Base-by-base conservation (phyloP, 768 basidiomycete species). In the Podaxis sp. region DNA sequence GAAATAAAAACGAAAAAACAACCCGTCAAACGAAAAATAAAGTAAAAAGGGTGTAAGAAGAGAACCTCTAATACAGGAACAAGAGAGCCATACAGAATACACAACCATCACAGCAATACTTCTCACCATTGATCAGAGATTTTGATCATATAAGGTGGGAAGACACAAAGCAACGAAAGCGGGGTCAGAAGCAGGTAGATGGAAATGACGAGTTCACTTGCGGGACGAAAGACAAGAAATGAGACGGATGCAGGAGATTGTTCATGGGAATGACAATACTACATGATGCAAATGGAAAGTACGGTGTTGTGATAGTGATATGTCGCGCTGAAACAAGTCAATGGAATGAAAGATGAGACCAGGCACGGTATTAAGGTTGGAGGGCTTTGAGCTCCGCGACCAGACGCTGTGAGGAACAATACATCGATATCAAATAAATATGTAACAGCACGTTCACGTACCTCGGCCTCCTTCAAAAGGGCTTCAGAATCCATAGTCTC, bases 331-430 rank as follows among this genome's bases (percentile, higher is more conserved):
- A 25, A 19, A 50, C 15, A 40, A 25, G 37, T 33, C 29, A 36
- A 55, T 54, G 51, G 22, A 29, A 49, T 40, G n/a, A 38, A 36
- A 50, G 19, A 37, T 46, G 25, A 29, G 17, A 17, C 15, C 38
- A 33, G 24, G 22, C 50, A 41, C 52, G 33, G 22, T 17, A 38
- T 49, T 33, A 68, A 7, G 62, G 59, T 59, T 69, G 70, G 41
- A 85, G 73, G 29, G 78, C 75, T 69, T 84, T 84, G 4, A 88
- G 79, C 67, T 89, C 87, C 61, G 73, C 78, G n/a, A 89, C 85
- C 65, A 89, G 82, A 59, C 85, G 84, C 87, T 89, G 65, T 29
- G 62, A 53, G 59, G 53, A 41, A 38, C 58, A 38, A 59, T 52
- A 9, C 25, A 4, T 63, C 6, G 59, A 25, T 49, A 61, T 12